phyloP scores from a whole-genome alignment of 805 yeast species.

The Candida schatavii region DNA sequence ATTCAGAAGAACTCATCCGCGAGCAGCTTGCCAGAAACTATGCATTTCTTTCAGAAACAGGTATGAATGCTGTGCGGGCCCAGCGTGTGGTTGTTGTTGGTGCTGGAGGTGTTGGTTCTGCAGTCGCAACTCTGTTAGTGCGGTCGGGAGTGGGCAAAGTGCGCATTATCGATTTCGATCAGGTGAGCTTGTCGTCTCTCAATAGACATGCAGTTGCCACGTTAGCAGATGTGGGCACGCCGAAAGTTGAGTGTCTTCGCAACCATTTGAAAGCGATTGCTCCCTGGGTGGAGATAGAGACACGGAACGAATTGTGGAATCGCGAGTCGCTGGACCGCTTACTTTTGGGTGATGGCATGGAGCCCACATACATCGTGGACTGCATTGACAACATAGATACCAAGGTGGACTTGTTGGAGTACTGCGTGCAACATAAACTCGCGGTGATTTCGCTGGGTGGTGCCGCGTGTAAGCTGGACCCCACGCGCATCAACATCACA shows the following conservation, averaged over 20 bases:
- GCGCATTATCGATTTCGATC: constrained; percentile 90
- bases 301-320: constrained; percentile 75
- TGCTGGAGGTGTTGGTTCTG: constrained; percentile 98
- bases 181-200: constrained; percentile 85
- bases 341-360: constrained; percentile 43
- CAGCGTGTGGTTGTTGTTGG: constrained; percentile 81
- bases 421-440: constrained; percentile 57
- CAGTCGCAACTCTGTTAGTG: constrained; percentile 88
- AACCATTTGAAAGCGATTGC: constrained; percentile 69
- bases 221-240: constrained; percentile 85
- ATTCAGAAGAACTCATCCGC: constrained; percentile 67
- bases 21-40: constrained; percentile 94
- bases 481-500: constrained; percentile 83
- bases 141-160: constrained; percentile 85
- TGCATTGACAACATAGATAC: constrained; percentile 97
- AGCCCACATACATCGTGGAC: constrained; percentile 82
- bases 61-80: constrained; percentile 67
- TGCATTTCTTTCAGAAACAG: constrained; percentile 87
- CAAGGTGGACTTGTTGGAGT: constrained; percentile 85
- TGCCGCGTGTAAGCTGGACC: constrained; percentile 95
- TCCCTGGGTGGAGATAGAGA: constrained; percentile 91
- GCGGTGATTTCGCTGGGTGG: constrained; percentile 92
- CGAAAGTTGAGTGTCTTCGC: constrained; percentile 81
- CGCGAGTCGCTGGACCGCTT: constrained; percentile 62
- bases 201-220: constrained; percentile 95